These are phyloP conservation scores for Hippophae rhamnoides DNA, from an alignment of 306 rosid species.

Conservation along the genomic window DNA sequence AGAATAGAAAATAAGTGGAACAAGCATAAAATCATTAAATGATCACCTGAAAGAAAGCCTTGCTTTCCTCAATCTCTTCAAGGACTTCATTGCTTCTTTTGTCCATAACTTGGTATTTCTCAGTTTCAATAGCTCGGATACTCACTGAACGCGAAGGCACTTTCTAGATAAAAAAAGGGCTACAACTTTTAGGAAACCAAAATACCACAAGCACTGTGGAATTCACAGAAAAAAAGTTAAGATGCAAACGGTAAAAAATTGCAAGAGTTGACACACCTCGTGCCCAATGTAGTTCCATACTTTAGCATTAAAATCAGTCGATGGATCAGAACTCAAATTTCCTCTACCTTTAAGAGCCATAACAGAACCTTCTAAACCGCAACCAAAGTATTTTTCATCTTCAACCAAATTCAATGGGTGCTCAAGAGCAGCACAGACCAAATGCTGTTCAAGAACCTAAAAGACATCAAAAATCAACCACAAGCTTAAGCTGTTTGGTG, in stretches of 20 bases:
- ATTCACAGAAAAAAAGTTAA: neutral
- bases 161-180: conserved; percentile 37
- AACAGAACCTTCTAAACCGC: conserved; percentile 42
- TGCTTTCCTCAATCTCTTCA: conserved; percentile 98
- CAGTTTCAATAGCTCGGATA: conserved; percentile 73
- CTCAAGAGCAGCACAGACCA: conserved; percentile 80
- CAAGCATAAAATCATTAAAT: conserved; percentile 1
- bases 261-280: conserved; percentile 36
- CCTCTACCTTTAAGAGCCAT: conserved; percentile 56
- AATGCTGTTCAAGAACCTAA: conserved; percentile 82
- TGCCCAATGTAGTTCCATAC: conserved; percentile 81
- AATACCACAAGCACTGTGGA: neutral
- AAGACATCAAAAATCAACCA: conserved; percentile 18
- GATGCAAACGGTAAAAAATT: conserved; percentile 12
- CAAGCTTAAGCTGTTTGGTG: conserved; percentile 9
- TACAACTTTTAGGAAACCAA: neutral
- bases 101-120: conserved; percentile 60
- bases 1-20: neutral
- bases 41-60: conserved; percentile 81
- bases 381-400: conserved; percentile 69
- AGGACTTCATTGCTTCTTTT: conserved; percentile 44
- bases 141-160: conserved; percentile 61
- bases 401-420: conserved; percentile 53
- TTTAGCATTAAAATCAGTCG: conserved; percentile 36
- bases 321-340: conserved; percentile 38